Conservation (phyloP, 2,329 filamentous ascomycete species). For the Penicillium expansum region DNA sequence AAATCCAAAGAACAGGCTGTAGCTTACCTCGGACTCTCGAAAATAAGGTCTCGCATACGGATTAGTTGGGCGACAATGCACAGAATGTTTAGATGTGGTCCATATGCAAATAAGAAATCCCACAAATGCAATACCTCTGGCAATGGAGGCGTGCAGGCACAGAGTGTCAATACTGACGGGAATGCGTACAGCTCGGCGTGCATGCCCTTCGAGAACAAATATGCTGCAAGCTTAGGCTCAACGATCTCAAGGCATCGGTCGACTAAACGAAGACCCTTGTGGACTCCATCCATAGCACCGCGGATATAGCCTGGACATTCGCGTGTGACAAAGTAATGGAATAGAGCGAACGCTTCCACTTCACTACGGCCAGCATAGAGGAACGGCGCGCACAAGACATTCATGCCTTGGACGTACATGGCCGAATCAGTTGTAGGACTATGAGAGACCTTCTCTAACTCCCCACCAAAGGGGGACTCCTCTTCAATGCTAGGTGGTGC, state of each 20-base stretch:
- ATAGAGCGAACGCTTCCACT: constrained; percentile 88
- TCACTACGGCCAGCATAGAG: constrained; percentile 92
- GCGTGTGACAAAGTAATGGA: constrained; percentile 79
- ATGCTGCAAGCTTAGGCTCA: constrained; percentile 79
- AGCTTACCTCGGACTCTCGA: constrained; percentile 75
- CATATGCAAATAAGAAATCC: constrained; percentile 97
- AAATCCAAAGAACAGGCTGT: neutral
- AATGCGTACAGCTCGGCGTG: constrained; percentile 96
- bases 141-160: constrained; percentile 90
- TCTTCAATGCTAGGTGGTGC: constrained; percentile 40
- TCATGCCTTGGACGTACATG: constrained; percentile 98
- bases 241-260: constrained; percentile 90
- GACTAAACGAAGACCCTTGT: constrained; percentile 84
- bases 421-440: constrained; percentile 62
- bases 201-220: constrained; percentile 81
- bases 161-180: constrained; percentile 88
- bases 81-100: constrained; percentile 88
- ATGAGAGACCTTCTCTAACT: constrained; percentile 14
- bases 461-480: constrained; percentile 50
- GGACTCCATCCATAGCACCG: constrained; percentile 95
- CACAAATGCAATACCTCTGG: constrained; percentile 90
- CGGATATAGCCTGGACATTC: constrained; percentile 93
- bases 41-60: constrained; percentile 77
- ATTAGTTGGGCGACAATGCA: constrained; percentile 96
- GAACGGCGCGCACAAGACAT: constrained; percentile 92